Base-by-base conservation (phyloP, 2,329 filamentous ascomycete genomes). In the Trichophyton schoenleinii region DNA sequence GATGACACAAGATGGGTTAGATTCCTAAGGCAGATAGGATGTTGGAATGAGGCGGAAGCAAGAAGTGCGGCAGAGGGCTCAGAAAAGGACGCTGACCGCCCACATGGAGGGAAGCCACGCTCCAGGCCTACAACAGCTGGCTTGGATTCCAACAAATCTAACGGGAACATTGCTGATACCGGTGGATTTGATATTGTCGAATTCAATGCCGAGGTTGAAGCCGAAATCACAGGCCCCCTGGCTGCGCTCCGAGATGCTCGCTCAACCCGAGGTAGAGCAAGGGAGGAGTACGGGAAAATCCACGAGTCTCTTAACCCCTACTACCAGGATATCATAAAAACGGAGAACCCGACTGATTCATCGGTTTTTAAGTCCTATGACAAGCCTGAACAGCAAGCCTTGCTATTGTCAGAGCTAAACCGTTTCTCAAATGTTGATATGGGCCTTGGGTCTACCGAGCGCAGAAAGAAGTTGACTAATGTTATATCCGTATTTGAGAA, bases 1-100 rank as follows among this genome's bases (percentile, higher is more conserved):
- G 94, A 99, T 73, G 94, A 99, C 73, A 89, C 91, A 58, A 83
- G 92, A 77, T 99, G 94, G 94, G 88, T 97, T 44, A 85, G 89
- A 65, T 83, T 89, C 65, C 75, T 99, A 60, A 88, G 88, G 71
- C 85, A 82, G 62, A 96, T 99, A 85, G 89, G 87, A 1, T 87
- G 88, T 66, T 99, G 94, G 94, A 87, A 95, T 70, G 94, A 99
- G 71, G 74, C 78, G 2, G 92, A 96, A 71, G 94, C 94, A 3
- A 82, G 91, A 63, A 85, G 83, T 67, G 79, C 88, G 60, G 89
- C 90, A 59, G 92, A 96, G 64, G 52, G 52, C n/a, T 55, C 52
- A 11, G 52, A 55, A 15, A 36, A 55, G 31, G 86, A 92, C 25
- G 81, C 82, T 6, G 80, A 69, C 59, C 68, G 69, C 8, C 53